phyloP scores from a whole-genome alignment of 2,329 filamentous ascomycete species.

The Epichloe bromicola region DNA sequence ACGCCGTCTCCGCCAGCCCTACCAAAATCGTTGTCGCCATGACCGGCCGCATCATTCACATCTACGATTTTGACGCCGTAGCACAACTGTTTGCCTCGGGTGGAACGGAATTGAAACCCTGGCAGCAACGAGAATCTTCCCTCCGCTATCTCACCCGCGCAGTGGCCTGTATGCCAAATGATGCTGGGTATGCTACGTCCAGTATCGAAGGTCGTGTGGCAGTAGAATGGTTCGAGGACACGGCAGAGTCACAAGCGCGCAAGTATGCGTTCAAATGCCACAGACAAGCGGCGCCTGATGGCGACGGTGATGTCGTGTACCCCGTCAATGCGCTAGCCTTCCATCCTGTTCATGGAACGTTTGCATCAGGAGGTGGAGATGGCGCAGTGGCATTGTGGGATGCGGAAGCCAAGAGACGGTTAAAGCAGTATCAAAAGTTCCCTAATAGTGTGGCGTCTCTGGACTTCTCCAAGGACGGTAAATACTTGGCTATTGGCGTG shows the following conservation, averaged over 20 bases:
- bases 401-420: conserved; percentile 75
- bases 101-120: conserved; percentile 51
- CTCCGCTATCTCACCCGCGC: conserved; percentile 93
- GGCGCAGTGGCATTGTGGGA: conserved; percentile 91
- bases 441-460: conserved; percentile 65
- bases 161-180: conserved; percentile 92
- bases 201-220: conserved; percentile 93
- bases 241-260: conserved; percentile 69
- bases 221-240: conserved; percentile 96
- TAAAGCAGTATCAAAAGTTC: conserved; percentile 80
- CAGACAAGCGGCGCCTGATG: conserved; percentile 54
- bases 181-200: conserved; percentile 81
- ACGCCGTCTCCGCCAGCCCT: conserved; percentile 65
- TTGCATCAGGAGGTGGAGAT: conserved; percentile 81
- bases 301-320: conserved; percentile 67
- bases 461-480: conserved; percentile 65
- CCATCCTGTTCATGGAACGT: conserved; percentile 71
- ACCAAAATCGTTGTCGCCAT: conserved; percentile 89
- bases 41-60: conserved; percentile 84
- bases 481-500: conserved; percentile 63
- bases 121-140: conserved; percentile 87
- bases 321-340: conserved; percentile 85
- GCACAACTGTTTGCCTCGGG: conserved; percentile 35
- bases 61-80: conserved; percentile 74
- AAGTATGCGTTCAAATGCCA: conserved; percentile 99